Evolutionary conservation across 2,329 filamentous ascomycete species (phyloP).

Genomic region (Botrytis paeoniae): DNA sequence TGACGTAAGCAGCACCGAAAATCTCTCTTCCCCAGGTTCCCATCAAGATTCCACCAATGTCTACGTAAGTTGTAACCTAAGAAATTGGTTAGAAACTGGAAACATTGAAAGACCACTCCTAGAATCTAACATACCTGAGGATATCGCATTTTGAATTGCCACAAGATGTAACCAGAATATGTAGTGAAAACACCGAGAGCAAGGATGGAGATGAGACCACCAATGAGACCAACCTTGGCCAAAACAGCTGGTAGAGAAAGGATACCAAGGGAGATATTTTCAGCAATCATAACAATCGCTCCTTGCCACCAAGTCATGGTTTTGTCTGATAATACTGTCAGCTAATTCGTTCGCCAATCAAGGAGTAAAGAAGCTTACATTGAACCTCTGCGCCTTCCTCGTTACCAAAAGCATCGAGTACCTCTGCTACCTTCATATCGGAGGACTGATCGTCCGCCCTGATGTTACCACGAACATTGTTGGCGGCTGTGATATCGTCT

Average conservation of each 20-base stretch:
- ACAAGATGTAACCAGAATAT: constrained; percentile 61
- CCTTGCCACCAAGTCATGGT: constrained; percentile 23
- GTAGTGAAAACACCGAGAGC: constrained; percentile 52
- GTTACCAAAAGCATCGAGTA: constrained; percentile 24
- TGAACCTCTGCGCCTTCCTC: constrained; percentile 26
- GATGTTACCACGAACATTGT: constrained; percentile 4
- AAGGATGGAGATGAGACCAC: constrained; percentile 48
- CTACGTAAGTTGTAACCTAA: constrained; percentile 46
- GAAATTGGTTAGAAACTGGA: not conserved
- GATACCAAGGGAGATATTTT: constrained; percentile 23
- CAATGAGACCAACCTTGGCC: constrained; percentile 19
- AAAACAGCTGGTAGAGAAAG: constrained; percentile 22
- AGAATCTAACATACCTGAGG: constrained; percentile 43
- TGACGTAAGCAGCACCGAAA: constrained; percentile 48
- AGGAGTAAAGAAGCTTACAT: constrained; percentile 15
- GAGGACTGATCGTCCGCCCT: constrained; percentile 19
- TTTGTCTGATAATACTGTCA: constrained; percentile 13
- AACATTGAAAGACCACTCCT: not conserved
- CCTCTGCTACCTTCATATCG: constrained; percentile 23
- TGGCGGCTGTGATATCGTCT: constrained; percentile 9
- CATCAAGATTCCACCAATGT: constrained; percentile 53
- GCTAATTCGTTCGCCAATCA: not conserved
- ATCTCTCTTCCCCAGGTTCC: constrained; percentile 46
- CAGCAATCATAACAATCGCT: constrained; percentile 19
- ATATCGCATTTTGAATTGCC: constrained; percentile 54